Evolutionary conservation across 352 stramenopile genomes (phyloP).

Genomic region (Blastocystis sp.): DNA sequence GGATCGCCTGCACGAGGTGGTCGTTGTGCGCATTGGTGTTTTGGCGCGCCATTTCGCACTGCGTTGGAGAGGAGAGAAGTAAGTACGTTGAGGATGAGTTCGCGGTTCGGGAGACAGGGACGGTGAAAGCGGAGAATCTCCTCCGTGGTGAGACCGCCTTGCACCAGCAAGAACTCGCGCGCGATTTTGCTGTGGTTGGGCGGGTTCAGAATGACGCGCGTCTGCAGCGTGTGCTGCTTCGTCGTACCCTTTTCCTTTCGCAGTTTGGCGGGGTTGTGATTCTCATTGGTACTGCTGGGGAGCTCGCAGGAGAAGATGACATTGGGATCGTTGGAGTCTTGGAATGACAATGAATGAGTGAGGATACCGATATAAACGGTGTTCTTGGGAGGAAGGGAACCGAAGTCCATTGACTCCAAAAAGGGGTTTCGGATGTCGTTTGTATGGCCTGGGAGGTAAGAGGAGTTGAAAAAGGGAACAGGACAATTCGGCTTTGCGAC

Average conservation of each 20-base stretch:
- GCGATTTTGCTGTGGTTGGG: constrained; percentile 54
- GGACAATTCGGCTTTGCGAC: background rate
- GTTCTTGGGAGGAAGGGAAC: background rate
- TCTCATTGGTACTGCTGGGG: background rate
- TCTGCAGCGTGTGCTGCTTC: background rate
- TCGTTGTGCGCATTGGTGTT: background rate
- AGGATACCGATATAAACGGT: constrained; percentile 19
- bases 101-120: constrained; percentile 1
- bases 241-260: background rate
- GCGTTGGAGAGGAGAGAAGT: background rate
- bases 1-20: constrained; percentile 14
- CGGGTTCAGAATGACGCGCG: constrained; percentile 25
- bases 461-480: background rate
- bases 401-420: background rate
- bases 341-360: background rate
- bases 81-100: constrained; percentile 1
- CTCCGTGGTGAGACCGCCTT: background rate
- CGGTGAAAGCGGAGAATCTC: constrained; percentile 40
- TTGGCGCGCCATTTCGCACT: constrained; percentile 1
- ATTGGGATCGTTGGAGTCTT: constrained; percentile 48
- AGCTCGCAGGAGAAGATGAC: constrained; percentile 32
- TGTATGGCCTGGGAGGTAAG: background rate
- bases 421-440: constrained; percentile 33
- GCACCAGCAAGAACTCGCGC: background rate
- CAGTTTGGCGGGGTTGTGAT: background rate